phyloP scores from a whole-genome alignment of 2,329 filamentous ascomycete genomes.

The Aspergillus piperis region DNA sequence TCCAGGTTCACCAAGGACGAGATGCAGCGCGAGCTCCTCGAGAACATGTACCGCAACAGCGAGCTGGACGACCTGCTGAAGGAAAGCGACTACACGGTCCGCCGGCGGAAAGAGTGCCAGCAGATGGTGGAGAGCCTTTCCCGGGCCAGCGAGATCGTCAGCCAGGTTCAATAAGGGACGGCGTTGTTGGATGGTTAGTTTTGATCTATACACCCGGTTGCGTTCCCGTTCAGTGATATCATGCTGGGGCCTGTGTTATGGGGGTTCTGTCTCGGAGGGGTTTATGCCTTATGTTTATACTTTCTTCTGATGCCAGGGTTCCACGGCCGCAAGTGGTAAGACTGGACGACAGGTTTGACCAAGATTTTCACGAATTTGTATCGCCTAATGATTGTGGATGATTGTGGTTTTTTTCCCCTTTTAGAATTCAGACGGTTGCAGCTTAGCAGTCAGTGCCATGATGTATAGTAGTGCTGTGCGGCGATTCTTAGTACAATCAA shows the following conservation, averaged over 20 bases:
- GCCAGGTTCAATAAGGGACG: conserved; percentile 61
- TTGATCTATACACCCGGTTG: conserved; percentile 16
- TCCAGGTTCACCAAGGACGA: conserved; percentile 88
- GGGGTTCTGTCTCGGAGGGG: conserved; percentile 10
- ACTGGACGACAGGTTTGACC: conserved; percentile 17
- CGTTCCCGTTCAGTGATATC: background rate
- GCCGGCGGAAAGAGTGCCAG: conserved; percentile 95
- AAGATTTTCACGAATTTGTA: conserved; percentile 28
- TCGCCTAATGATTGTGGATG: conserved; percentile 27
- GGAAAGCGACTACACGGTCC: conserved; percentile 95
- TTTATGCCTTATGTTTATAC: conserved; percentile 19
- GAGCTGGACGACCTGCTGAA: conserved; percentile 93
- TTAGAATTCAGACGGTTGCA: conserved; percentile 20
- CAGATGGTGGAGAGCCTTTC: conserved; percentile 96
- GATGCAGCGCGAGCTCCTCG: conserved; percentile 95
- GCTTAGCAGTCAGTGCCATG: background rate
- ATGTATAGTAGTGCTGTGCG: conserved; percentile 13
- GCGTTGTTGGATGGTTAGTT: conserved; percentile 19
- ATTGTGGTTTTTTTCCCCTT: conserved; percentile 11
- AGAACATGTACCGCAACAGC: conserved; percentile 93
- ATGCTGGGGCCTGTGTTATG: conserved; percentile 17
- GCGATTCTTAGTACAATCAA: background rate
- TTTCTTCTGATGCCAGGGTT: conserved; percentile 17
- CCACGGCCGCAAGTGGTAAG: conserved; percentile 10
- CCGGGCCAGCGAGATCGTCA: conserved; percentile 94